Evolutionary conservation across 192 early-diverging fungal species (phyloP).

Genomic region (Coemansia sp.): DNA sequence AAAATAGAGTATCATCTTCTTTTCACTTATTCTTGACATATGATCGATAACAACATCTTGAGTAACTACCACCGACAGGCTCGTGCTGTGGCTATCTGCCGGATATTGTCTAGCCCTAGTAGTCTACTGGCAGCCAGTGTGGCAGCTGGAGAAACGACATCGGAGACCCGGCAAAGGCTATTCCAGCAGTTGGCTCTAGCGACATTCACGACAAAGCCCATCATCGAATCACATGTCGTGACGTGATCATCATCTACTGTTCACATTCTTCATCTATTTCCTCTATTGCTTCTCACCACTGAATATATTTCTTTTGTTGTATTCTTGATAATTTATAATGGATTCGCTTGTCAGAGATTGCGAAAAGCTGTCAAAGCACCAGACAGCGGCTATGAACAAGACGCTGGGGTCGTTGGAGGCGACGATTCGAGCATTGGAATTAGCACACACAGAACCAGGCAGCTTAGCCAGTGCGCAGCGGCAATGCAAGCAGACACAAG

Average conservation of each 20-base stretch:
- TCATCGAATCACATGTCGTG: neutral
- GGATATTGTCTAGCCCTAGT: neutral
- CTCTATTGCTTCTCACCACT: neutral
- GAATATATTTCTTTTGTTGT: neutral
- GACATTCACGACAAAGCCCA: neutral
- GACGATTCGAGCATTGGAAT: conserved; percentile 47
- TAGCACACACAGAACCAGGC: neutral
- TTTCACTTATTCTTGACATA: too few species aligned
- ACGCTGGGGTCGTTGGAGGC: conserved; percentile 46
- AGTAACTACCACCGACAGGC: neutral
- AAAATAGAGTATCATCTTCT: too few species aligned
- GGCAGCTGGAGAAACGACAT: conserved; percentile 1
- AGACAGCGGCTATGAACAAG: conserved; percentile 53
- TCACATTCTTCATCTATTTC: neutral
- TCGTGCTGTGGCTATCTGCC: neutral
- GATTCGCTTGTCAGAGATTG: conserved; percentile 64
- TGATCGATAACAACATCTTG: neutral
- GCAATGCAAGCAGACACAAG: conserved; percentile 6
- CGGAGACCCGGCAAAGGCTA: neutral
- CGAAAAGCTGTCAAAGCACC: conserved; percentile 67
- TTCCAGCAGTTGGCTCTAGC: conserved; percentile 1
- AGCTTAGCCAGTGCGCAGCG: neutral
- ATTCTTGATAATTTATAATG: conserved; percentile 42
- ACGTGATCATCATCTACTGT: too few species aligned
- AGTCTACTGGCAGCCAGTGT: neutral